Conservation (phyloP, 1,284 basidiomycete species). For the Sanghuangporus weigelae region DNA sequence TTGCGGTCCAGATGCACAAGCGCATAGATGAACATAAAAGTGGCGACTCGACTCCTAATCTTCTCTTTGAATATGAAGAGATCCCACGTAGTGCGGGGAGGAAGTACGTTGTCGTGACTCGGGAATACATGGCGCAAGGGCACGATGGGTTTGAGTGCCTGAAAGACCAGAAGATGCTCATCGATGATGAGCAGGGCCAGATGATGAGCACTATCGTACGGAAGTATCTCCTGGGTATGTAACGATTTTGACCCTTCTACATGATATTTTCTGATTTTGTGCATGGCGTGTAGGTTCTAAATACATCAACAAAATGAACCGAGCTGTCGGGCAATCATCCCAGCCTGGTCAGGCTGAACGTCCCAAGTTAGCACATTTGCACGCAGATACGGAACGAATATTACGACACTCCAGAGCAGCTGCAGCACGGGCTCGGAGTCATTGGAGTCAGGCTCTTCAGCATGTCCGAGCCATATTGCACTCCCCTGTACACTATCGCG, state of each 20-base stretch:
- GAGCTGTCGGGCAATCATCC: slow-evolving; percentile 25
- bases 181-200: slow-evolving; percentile 84
- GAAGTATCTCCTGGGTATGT: slow-evolving; percentile 78
- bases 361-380: slow-evolving; percentile 28
- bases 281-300: slow-evolving; percentile 44
- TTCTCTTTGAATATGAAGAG: slow-evolving; percentile 40
- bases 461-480: slow-evolving; percentile 43
- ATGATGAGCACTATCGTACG: slow-evolving; percentile 80
- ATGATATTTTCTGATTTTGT: not conserved
- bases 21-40: slow-evolving; percentile 33
- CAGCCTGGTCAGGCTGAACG: slow-evolving; percentile 20
- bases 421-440: slow-evolving; percentile 27
- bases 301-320: slow-evolving; percentile 58
- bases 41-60: slow-evolving; percentile 35
- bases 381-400: slow-evolving; percentile 36
- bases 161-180: slow-evolving; percentile 60
- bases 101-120: slow-evolving; percentile 72
- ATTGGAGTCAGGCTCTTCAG: slow-evolving; percentile 45
- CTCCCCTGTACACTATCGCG: slow-evolving; percentile 49
- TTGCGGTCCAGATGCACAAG: slow-evolving; percentile 54
- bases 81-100: slow-evolving; percentile 52
- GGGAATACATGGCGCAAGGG: slow-evolving; percentile 72
- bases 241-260: not conserved
- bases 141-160: slow-evolving; percentile 81
- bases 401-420: slow-evolving; percentile 39